A percentile compares a stretch with the other conserved stretches of the same genome.
These are phyloP conservation scores for Kazachstania viticola DNA, from an alignment of 805 yeast species.

Conservation along the genomic window DNA sequence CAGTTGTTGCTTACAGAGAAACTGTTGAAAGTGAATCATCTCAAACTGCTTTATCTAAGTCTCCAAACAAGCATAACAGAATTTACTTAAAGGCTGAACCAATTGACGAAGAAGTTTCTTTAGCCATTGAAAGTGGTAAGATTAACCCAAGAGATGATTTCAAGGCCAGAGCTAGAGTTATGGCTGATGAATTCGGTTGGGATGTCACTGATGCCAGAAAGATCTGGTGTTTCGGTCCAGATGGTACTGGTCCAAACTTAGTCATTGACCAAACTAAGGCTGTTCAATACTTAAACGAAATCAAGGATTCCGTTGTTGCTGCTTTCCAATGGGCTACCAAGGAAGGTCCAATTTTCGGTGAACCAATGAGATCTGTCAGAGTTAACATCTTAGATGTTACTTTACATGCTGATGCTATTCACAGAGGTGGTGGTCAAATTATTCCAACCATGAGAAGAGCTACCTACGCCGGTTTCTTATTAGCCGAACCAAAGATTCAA, in stretches of 20 bases:
- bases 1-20: slow-evolving; percentile 98
- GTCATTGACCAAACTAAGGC: slow-evolving; percentile 99
- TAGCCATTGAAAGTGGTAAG: slow-evolving; percentile 88
- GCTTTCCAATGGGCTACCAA: slow-evolving; percentile 99
- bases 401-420: slow-evolving; percentile 99
- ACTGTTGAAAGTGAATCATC: slow-evolving; percentile 90
- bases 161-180: slow-evolving; percentile 96
- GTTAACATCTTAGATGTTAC: slow-evolving; percentile 98
- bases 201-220: slow-evolving; percentile 99
- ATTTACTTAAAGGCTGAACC: slow-evolving; percentile 96
- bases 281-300: slow-evolving; percentile 96
- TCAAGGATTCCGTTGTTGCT: slow-evolving; percentile 98
- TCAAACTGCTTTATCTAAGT: slow-evolving; percentile 93
- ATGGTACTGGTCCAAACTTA: slow-evolving; percentile 96
- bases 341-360: slow-evolving; percentile 99
- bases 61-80: slow-evolving; percentile 99
- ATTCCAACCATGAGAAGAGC: slow-evolving; percentile 99
- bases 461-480: slow-evolving; percentile 93
- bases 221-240: slow-evolving; percentile 99
- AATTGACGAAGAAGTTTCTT: slow-evolving; percentile 81
- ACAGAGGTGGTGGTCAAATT: slow-evolving; percentile 99
- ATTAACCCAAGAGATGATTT: slow-evolving; percentile 93
- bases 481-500: slow-evolving; percentile 98
- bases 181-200: slow-evolving; percentile 99
- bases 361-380: slow-evolving; percentile 91